These are phyloP conservation scores for Vickermania spadyakhi DNA, from an alignment of 208 protist genomes.

Conservation along the genomic window DNA sequence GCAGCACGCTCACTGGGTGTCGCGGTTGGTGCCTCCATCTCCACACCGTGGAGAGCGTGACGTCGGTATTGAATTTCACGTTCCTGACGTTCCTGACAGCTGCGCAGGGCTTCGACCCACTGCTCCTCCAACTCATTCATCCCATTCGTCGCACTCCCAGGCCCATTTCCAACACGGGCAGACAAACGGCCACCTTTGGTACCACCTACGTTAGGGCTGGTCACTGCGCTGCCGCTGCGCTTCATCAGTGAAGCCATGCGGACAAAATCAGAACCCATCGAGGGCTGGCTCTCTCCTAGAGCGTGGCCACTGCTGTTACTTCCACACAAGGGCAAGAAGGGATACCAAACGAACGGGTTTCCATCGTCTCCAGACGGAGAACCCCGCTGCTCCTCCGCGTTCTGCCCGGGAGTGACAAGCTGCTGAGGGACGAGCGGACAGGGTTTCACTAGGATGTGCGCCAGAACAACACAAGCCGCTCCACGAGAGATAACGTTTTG, in stretches of 20 bases:
- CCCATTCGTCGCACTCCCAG: neutral
- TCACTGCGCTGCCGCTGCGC: neutral
- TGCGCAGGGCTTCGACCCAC: neutral
- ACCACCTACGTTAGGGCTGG: neutral
- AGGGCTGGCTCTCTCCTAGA: neutral
- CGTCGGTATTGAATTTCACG: neutral
- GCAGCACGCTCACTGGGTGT: neutral
- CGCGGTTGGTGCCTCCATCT: neutral
- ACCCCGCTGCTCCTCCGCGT: neutral
- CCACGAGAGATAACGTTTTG: neutral
- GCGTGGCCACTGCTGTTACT: too few species aligned
- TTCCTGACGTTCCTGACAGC: neutral
- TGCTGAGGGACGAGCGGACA: neutral
- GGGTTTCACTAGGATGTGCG: neutral
- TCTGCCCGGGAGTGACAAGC: too few species aligned
- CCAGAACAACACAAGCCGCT: neutral
- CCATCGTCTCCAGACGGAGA: neutral
- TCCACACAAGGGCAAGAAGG: neutral
- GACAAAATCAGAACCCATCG: neutral
- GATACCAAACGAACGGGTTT: neutral
- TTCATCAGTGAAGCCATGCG: neutral
- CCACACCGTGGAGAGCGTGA: neutral
- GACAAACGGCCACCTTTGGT: neutral
- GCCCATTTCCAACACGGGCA: neutral
- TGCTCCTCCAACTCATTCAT: too few species aligned